phyloP scores from a whole-genome alignment of 345 rosid species.

The thale cress (Arabidopsis thaliana) region TAIR10.1 NC_003074.8:10357501-10358000 shows the following conservation, averaged over 20 bases:
- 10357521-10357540: slow-evolving; percentile 35
- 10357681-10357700: slow-evolving; percentile 16
- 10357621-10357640: slow-evolving; percentile 54
- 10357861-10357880: slow-evolving; percentile 20
- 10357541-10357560: slow-evolving; percentile 68
- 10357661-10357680: slow-evolving; percentile 2
- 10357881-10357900: neutral
- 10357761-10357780: slow-evolving; percentile 53
- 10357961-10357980: slow-evolving; percentile 18
- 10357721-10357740: neutral
- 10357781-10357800: slow-evolving; percentile 59
- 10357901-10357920: neutral
- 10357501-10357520: slow-evolving; percentile 60
- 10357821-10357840: slow-evolving; percentile 59
- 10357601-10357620: slow-evolving; percentile 46
- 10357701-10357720: neutral
- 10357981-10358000: slow-evolving; percentile 10
- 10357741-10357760: slow-evolving; percentile 46
- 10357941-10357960: slow-evolving; percentile 24
- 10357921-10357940: neutral
- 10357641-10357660: slow-evolving; percentile 40
- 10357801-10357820: slow-evolving; percentile 61
- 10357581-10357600: slow-evolving; percentile 66
- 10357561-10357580: slow-evolving; percentile 60
- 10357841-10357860: slow-evolving; percentile 48